Evolutionary conservation across 495 filamentous ascomycete genomes (phyloP).

Genomic region (Neurospora sp.): DNA sequence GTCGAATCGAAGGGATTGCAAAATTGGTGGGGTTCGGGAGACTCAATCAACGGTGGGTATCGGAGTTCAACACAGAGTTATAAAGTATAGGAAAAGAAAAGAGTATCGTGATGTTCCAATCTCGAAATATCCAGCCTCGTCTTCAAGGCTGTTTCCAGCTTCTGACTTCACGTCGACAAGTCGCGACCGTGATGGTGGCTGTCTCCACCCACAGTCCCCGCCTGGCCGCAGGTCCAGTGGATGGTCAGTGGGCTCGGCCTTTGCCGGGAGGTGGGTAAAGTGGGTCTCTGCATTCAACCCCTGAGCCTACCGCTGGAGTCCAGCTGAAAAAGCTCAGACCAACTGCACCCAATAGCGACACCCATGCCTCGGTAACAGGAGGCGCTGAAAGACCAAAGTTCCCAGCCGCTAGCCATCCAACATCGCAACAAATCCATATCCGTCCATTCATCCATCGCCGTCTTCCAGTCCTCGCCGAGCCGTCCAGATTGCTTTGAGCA

Average conservation of each 20-base stretch:
- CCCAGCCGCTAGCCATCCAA: background rate
- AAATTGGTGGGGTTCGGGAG: background rate
- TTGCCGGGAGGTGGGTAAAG: background rate
- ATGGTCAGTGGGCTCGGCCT: background rate
- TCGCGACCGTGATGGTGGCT: background rate
- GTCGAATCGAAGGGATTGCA: background rate
- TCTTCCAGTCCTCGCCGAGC: background rate
- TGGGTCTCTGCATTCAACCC: background rate
- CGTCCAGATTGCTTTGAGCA: background rate
- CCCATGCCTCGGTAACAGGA: background rate
- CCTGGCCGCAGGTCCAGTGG: background rate
- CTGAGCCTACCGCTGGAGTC: background rate
- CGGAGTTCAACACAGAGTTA: background rate
- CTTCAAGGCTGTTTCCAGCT: conserved; percentile 7
- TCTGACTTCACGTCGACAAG: background rate
- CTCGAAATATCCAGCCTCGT: background rate
- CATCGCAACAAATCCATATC: background rate
- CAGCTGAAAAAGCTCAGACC: background rate
- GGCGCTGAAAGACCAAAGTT: background rate
- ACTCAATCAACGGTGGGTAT: background rate
- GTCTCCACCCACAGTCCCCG: background rate
- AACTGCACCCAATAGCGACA: background rate
- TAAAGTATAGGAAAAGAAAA: background rate
- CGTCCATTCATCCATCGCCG: background rate
- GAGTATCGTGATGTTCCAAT: background rate